Percentiles rank a stretch among this genome's conserved stretches.
Evolutionary conservation across 2,329 filamentous ascomycete genomes (phyloP).

Genomic region (Cadophora malorum): DNA sequence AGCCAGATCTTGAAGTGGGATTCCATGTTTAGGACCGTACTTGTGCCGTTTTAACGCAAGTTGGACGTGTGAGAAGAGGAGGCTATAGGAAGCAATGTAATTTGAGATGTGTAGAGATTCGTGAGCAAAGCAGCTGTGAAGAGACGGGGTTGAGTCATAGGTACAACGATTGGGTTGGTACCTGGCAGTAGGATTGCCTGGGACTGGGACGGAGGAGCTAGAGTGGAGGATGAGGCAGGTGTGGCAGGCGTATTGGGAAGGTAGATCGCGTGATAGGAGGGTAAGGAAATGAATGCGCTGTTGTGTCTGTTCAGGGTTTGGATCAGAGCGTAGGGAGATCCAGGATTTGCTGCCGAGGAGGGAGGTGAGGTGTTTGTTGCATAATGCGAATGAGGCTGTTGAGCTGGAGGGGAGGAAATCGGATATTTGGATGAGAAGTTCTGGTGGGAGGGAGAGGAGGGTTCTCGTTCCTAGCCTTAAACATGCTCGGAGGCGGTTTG

Average conservation of each 20-base stretch:
- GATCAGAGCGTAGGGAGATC: not conserved
- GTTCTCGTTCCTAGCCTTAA: no score
- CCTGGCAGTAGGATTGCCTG: constrained; percentile 15
- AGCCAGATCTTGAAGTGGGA: constrained; percentile 20
- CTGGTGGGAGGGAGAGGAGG: constrained; percentile 23
- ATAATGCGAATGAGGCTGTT: constrained; percentile 25
- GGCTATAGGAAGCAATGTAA: constrained; percentile 21
- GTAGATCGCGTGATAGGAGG: constrained; percentile 26
- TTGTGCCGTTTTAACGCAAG: constrained; percentile 25
- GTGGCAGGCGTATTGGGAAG: constrained; percentile 23
- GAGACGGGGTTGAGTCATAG: constrained; percentile 8
- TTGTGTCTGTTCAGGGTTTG: not conserved
- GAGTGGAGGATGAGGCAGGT: constrained; percentile 21
- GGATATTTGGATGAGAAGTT: constrained; percentile 23
- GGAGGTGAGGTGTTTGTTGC: constrained; percentile 23
- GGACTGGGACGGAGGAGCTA: constrained; percentile 18
- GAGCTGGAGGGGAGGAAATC: constrained; percentile 23
- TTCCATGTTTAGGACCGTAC: constrained; percentile 22
- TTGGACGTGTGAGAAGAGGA: constrained; percentile 26
- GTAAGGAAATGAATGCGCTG: constrained; percentile 25
- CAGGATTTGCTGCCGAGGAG: constrained; percentile 19
- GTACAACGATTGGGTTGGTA: constrained; percentile 19
- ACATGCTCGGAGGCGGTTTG: not conserved
- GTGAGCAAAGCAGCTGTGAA: constrained; percentile 15
- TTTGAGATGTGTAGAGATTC: constrained; percentile 18